Evolutionary conservation across 2,329 filamentous ascomycete species (phyloP).

Genomic region (Nemania sp.): DNA sequence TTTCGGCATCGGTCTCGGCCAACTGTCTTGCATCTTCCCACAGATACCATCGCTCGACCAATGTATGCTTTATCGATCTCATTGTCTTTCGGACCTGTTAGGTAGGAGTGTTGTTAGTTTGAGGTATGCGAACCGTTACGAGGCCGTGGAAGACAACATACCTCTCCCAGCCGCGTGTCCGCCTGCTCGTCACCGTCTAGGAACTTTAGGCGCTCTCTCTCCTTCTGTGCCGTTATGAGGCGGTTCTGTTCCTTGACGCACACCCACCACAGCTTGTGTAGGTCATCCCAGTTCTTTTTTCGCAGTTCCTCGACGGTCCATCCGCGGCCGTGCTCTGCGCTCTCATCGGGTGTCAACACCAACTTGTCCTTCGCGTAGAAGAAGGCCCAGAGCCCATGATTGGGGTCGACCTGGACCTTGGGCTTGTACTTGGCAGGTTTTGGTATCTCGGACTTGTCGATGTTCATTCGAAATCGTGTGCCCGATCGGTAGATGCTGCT

Average conservation of each 20-base stretch:
- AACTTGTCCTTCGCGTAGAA: conserved; percentile 73
- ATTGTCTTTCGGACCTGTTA: conserved; percentile 75
- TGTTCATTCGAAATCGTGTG: conserved; percentile 72
- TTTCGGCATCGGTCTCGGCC: conserved; percentile 68
- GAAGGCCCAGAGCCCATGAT: conserved; percentile 93
- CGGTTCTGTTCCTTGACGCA: conserved; percentile 91
- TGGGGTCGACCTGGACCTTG: conserved; percentile 62
- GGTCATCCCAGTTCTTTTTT: conserved; percentile 88
- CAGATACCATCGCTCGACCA: conserved; percentile 87
- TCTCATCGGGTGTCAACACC: conserved; percentile 74
- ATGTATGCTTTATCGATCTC: conserved; percentile 77
- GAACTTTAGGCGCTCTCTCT: conserved; percentile 69
- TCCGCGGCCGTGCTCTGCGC: conserved; percentile 72
- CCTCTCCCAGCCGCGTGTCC: conserved; percentile 64
- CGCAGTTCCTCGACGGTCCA: conserved; percentile 89
- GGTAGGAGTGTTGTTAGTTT: conserved; percentile 2
- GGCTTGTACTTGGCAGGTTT: conserved; percentile 69
- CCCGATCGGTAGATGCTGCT: conserved; percentile 81
- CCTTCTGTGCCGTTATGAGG: conserved; percentile 75
- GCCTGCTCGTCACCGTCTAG: conserved; percentile 56
- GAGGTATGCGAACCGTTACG: neutral
- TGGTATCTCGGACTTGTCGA: conserved; percentile 73
- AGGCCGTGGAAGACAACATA: conserved; percentile 45
- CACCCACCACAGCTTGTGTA: conserved; percentile 92
- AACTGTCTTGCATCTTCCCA: conserved; percentile 77